These are phyloP conservation scores for Tolypocladium sp. DNA, from an alignment of 2,329 filamentous ascomycete species.

Conservation along the genomic window DNA sequence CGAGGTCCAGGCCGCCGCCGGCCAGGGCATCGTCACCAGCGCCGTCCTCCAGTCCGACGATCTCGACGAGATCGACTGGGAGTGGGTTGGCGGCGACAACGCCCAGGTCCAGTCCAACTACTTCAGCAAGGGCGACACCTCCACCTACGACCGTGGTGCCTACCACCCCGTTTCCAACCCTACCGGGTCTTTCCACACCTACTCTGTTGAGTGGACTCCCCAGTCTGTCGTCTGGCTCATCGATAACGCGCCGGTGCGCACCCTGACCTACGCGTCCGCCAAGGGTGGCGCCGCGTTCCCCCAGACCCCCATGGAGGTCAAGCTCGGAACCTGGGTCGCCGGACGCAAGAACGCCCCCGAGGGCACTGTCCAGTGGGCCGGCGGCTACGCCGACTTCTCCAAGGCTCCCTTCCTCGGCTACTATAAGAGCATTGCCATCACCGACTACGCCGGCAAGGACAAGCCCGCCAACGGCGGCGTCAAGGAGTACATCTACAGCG, in stretches of 20 bases:
- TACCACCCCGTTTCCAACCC: conserved; percentile 50
- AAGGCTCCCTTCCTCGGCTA: conserved; percentile 44
- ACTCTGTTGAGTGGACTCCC: conserved; percentile 59
- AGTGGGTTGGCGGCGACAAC: conserved; percentile 71
- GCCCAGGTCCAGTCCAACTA: conserved; percentile 77
- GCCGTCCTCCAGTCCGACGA: conserved; percentile 83
- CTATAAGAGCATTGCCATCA: conserved; percentile 47
- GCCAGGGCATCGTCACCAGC: conserved; percentile 80
- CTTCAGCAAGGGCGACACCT: conserved; percentile 65
- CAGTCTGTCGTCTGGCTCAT: conserved; percentile 56
- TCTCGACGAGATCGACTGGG: conserved; percentile 86
- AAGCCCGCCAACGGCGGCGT: conserved; percentile 27
- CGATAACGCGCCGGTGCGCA: conserved; percentile 52
- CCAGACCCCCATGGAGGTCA: conserved; percentile 65
- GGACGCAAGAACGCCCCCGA: conserved; percentile 47
- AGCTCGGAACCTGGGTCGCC: conserved; percentile 59
- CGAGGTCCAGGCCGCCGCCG: conserved; percentile 68
- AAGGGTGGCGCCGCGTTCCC: conserved; percentile 52
- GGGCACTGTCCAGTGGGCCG: conserved; percentile 66
- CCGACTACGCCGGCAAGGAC: conserved; percentile 43
- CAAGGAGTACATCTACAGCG: conserved; percentile 43
- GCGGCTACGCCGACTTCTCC: conserved; percentile 46
- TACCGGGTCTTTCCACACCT: conserved; percentile 47
- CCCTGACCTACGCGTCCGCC: conserved; percentile 50
- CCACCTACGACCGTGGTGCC: conserved; percentile 60